Base-by-base conservation (phyloP, 495 filamentous ascomycete species). In the Aspergillus olivimuriae region DNA sequence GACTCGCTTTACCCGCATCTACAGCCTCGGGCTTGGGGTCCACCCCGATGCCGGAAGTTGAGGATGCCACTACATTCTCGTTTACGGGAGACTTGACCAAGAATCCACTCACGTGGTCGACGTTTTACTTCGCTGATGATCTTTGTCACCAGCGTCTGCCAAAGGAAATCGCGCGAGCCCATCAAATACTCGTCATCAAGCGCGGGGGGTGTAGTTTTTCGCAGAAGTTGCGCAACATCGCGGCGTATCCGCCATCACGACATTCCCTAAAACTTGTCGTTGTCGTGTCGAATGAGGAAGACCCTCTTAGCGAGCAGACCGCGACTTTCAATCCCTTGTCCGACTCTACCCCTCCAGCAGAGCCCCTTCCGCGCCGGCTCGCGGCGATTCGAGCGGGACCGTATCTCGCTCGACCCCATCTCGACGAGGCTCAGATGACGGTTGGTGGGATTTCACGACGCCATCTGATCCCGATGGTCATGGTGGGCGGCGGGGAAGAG, bases 141-240 rank as follows among this genome's bases (percentile, higher is more conserved):
- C 74, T 81, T 41, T 95, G 90, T 63, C 53, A 76, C 31, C 62
- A 68, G 12, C 74, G 72, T 14, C 70, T 94, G 0, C 78, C 81
- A 1, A 69, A 76, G 11, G 62, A 74, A 1, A 70, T 82, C 2
- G 72, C 77, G 0, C 78, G 77, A 11, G 69, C 66, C n/a, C 74
- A 94, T 61, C 80, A 95, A 48, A 70, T 96, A 12, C 77, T 98
- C 44, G 76, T 96, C 19, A 74, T 97, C 46, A 82, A 78, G 23
- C 83, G 92, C 16, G 92, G 92, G 15, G 82, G 78, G 2, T 98
- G 92, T 65, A 84, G 72, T 30, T 97, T 97, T 63, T 77, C 75
- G 5, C 70, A 84, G 23, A 98, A 98, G 56, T 68, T 97, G 0
- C 72, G 72, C 18, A 90, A 87, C 50, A 87, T 98, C 28, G 88